Evolutionary conservation across 2,329 filamentous ascomycete genomes (phyloP).

Genomic region (Geosmithia flava): DNA sequence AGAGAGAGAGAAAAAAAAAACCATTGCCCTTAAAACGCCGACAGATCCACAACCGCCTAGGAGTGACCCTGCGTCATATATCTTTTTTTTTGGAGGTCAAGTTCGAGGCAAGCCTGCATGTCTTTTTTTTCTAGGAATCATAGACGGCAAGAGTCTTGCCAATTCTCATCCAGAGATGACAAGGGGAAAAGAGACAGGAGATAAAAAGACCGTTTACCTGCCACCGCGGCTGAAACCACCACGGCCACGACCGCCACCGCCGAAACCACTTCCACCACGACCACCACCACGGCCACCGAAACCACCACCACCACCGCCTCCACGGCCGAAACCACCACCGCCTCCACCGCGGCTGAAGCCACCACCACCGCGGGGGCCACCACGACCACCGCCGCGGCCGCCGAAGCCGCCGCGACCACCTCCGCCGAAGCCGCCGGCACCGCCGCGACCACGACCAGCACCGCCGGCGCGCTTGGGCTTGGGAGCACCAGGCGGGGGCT

Average conservation of each 20-base stretch:
- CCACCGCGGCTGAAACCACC: constrained; percentile 14
- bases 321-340: constrained; percentile 8
- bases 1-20: neutral
- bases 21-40: too few species aligned
- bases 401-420: constrained; percentile 5
- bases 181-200: too few species aligned
- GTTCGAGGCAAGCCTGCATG: too few species aligned
- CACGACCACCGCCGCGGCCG: constrained; percentile 10
- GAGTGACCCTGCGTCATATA: too few species aligned
- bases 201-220: constrained; percentile 5
- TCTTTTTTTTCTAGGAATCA: too few species aligned
- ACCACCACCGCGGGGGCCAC: constrained; percentile 4
- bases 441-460: constrained; percentile 8
- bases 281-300: constrained; percentile 4
- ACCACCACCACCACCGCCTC: constrained; percentile 10
- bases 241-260: constrained; percentile 8
- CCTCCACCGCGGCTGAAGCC: constrained; percentile 5
- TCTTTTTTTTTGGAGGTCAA: too few species aligned
- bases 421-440: constrained; percentile 10
- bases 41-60: too few species aligned
- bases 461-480: constrained; percentile 49
- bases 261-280: constrained; percentile 7
- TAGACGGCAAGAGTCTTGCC: too few species aligned
- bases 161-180: too few species aligned
- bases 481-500: constrained; percentile 53